Evolutionary conservation across 768 basidiomycete species (phyloP).

Genomic region (Hypholoma fasciculare): DNA sequence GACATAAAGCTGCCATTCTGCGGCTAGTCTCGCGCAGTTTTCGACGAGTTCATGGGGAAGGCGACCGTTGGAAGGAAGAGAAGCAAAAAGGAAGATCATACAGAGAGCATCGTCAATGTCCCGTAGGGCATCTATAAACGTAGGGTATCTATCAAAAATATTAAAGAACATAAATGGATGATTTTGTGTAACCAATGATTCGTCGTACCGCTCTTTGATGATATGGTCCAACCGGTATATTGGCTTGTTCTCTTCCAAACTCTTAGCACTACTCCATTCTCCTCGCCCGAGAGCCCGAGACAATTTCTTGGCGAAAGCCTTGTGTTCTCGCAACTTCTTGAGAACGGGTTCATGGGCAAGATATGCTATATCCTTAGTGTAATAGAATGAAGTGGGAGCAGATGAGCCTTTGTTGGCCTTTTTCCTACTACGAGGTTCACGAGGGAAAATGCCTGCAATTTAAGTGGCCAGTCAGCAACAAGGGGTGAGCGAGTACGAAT

Average conservation of each 20-base stretch:
- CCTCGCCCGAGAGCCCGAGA: slow-evolving; percentile 89
- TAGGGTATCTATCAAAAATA: slow-evolving; percentile 74
- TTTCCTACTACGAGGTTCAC: slow-evolving; percentile 90
- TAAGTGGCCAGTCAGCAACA: slow-evolving; percentile 1
- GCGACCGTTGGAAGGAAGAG: slow-evolving; percentile 82
- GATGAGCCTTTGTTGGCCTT: slow-evolving; percentile 97
- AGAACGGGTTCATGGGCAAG: slow-evolving; percentile 96
- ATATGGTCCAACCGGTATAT: slow-evolving; percentile 93
- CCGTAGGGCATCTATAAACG: slow-evolving; percentile 91
- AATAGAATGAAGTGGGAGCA: slow-evolving; percentile 97
- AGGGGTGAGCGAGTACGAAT: neutral
- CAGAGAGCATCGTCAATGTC: slow-evolving; percentile 98
- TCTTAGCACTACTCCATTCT: slow-evolving; percentile 95
- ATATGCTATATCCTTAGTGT: slow-evolving; percentile 96
- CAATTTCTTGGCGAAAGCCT: slow-evolving; percentile 96
- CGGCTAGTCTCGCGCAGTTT: slow-evolving; percentile 86
- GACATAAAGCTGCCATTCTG: slow-evolving; percentile 97
- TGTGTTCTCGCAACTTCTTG: slow-evolving; percentile 93
- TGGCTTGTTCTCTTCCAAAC: slow-evolving; percentile 90
- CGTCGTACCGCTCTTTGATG: slow-evolving; percentile 87
- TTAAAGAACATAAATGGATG: neutral
- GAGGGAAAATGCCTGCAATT: slow-evolving; percentile 89
- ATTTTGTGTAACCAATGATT: neutral
- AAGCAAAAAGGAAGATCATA: slow-evolving; percentile 91
- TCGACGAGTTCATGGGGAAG: slow-evolving; percentile 83